phyloP scores from a whole-genome alignment of 805 yeast species.

The Starmerella sp. region DNA sequence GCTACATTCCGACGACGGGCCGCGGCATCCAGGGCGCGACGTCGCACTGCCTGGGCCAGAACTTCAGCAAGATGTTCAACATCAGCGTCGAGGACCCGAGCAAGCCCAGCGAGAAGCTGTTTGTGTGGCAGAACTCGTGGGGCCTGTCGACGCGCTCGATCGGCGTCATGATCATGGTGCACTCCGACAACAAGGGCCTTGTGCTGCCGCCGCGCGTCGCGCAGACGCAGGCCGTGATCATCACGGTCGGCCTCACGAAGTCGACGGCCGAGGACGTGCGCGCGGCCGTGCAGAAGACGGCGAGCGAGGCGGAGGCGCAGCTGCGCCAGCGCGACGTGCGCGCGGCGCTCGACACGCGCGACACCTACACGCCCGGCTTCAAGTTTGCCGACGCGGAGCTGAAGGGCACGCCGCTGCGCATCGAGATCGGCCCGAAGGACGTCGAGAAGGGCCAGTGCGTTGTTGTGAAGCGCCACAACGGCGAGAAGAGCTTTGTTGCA shows the following conservation, averaged over 20 bases:
- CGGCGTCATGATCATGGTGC: constrained; percentile 99
- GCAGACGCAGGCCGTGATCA: constrained; percentile 77
- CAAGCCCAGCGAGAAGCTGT: constrained; percentile 62
- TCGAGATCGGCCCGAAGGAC: constrained; percentile 96
- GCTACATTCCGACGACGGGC: constrained; percentile 95
- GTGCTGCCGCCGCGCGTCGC: constrained; percentile 97
- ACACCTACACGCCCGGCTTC: constrained; percentile 96
- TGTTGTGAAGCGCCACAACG: constrained; percentile 88
- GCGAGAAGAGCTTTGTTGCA: constrained; percentile 58
- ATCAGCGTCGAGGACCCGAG: constrained; percentile 92
- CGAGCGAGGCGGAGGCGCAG: constrained; percentile 53
- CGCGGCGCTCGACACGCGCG: constrained; percentile 78
- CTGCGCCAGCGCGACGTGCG: constrained; percentile 57
- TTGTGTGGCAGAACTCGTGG: constrained; percentile 97
- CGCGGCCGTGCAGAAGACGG: constrained; percentile 55
- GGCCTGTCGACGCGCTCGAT: constrained; percentile 96
- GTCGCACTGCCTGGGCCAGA: constrained; percentile 94
- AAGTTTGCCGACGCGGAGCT: constrained; percentile 95
- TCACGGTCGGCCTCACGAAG: constrained; percentile 90
- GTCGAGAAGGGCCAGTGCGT: constrained; percentile 65
- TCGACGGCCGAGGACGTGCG: constrained; percentile 72
- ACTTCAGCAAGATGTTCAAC: constrained; percentile 97
- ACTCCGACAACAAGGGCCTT: constrained; percentile 95
- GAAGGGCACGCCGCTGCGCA: constrained; percentile 86
- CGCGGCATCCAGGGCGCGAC: constrained; percentile 99